Evolutionary conservation across 2,329 filamentous ascomycete species (phyloP), one percentile per base, ranked within the genome.

Genomic region (Aspergillus quadricinctus): DNA sequence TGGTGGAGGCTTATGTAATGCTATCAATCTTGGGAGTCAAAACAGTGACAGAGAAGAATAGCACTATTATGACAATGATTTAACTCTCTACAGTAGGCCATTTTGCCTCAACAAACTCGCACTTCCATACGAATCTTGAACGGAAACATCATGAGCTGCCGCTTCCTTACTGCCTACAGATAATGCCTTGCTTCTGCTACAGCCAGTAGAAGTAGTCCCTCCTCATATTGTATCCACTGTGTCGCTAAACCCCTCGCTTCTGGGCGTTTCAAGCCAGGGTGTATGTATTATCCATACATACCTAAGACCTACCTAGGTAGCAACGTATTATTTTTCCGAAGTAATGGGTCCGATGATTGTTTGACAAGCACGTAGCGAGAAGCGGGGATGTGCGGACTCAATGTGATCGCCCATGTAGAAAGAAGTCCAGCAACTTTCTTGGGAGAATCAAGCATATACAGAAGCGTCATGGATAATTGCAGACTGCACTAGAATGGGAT

Each of bases 1-100:
- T 11, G 7, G 53, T 53, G 51, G 27, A 17, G 17, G 53, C 25
- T 55, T 60, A 57, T 51, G 49, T 58, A 35, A 58, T 23, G 19
- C 28, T 54, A 49, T 49, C 48, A 17, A 7, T 37, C 31, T 17
- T 2, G 31, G 11, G 14, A 37, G 5, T 37, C 31, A 37, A 37
- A 37, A 37, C 31, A 37, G 5, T 37, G 31, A 37, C 23, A 23
- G 23, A 23, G 3, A 23, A 23, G 23, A 23, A 23, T 23, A 23
- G 23, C 23, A 23, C 23, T n/a, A n/a, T n/a, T n/a, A n/a, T n/a
- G n/a, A n/a, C n/a, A n/a, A n/a, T n/a, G n/a, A n/a, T n/a, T n/a
- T n/a, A n/a, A n/a, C n/a, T n/a, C n/a, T 4, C 6, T 27, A 27
- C 4, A 35, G 11, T 11, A 17, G 31, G 14, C 14, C 6, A 17